Conservation (phyloP, 164 flowering plant genomes). For the Vitis labrusca region DNA sequence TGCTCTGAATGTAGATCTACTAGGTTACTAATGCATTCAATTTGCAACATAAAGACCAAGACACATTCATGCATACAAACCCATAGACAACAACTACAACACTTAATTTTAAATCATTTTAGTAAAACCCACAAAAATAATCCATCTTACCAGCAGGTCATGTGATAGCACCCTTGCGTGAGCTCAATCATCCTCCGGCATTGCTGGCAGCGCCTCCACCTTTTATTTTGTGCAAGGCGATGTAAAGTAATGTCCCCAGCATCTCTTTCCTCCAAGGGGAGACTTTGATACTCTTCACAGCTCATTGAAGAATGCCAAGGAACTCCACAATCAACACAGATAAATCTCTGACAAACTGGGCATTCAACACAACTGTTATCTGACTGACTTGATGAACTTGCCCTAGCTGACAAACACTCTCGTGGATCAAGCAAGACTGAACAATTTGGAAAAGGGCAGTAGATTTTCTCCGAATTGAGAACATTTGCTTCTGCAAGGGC, state of each 20-base stretch:
- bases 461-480: constrained; percentile 47
- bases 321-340: constrained; percentile 75
- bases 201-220: constrained; percentile 83
- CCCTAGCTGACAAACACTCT: constrained; percentile 58
- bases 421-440: constrained; percentile 65
- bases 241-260: constrained; percentile 61
- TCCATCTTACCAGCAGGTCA: constrained; percentile 82
- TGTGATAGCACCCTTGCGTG: constrained; percentile 79
- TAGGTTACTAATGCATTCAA: too few relatives aligned
- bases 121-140: neutral
- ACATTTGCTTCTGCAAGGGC: constrained; percentile 63
- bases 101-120: too few relatives aligned
- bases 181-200: constrained; percentile 87
- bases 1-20: too few relatives aligned
- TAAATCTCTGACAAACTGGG: constrained; percentile 68
- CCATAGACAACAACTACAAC: too few relatives aligned
- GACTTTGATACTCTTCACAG: constrained; percentile 76
- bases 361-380: constrained; percentile 65
- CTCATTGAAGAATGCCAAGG: constrained; percentile 87
- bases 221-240: constrained; percentile 57
- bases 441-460: constrained; percentile 75
- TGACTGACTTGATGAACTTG: constrained; percentile 63
- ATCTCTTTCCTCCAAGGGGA: constrained; percentile 74
- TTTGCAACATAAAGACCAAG: too few relatives aligned
- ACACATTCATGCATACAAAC: too few relatives aligned